Evolutionary conservation across 2,329 filamentous ascomycete species (phyloP), one percentile per base, ranked within the genome.

Genomic region (Blastomyces silverae): DNA sequence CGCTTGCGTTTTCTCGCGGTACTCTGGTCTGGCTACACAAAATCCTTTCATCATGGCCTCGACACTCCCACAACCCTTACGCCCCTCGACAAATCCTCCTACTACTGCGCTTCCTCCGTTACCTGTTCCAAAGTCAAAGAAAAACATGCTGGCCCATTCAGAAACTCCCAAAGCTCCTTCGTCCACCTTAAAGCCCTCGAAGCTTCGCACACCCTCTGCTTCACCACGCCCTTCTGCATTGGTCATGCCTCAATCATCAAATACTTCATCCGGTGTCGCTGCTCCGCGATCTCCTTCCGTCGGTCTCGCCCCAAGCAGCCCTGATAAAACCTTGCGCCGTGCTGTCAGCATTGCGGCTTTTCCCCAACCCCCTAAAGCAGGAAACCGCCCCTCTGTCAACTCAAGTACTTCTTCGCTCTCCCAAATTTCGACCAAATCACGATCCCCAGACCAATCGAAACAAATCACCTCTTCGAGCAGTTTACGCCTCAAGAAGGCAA

Each of bases 341-440:
- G 90, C 90, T 0, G 89, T 96, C 72, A 97, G 92, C 81, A 96
- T 97, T 73, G 93, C 92, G 73, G 88, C 91, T 0, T 97, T 97
- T 73, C 93, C 93, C 39, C 90, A 96, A 69, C 93, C 93, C 17
- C 93, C 93, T 17, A 87, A 87, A 69, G 85, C 87, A 22, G 61
- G 46, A 59, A 83, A 84, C 63, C 70, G 91, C 82, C 64, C 84
- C 73, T 77, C 83, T 72, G 70, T 78, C 73, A 62, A 75, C 67
- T 72, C 81, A 65, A 73, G 71, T 2, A 70, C 74, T 37, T 73
- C 74, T 48, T 68, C 67, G 1, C 61, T 68, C 15, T 64, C 65
- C 46, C 42, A 61, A 34, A 37, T 53, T 39, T n/a, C 64, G 2
- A 67, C 64, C 44, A 73, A 70, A 62, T 63, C 71, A 5, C 64